phyloP scores from a whole-genome alignment of 2,329 filamentous ascomycete species.

The Chaetomium globosum region DNA sequence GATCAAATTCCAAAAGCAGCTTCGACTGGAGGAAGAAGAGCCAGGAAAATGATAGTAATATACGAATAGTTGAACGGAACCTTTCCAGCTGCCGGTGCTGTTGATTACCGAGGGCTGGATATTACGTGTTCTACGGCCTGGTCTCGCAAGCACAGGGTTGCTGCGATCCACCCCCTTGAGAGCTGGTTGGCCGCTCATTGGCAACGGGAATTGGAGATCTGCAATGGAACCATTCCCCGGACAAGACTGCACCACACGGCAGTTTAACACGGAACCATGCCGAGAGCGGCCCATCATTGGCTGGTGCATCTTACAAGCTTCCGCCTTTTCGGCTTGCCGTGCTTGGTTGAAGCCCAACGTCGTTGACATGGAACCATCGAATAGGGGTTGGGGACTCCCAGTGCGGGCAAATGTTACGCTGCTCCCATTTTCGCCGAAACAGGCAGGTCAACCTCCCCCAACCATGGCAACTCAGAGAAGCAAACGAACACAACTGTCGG shows the following conservation, averaged over 20 bases:
- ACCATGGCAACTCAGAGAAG: not conserved
- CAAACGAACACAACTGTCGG: not conserved
- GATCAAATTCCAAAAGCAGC: too few relatives aligned
- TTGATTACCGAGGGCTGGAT: not conserved
- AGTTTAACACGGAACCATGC: not conserved
- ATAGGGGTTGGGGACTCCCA: not conserved
- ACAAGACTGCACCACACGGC: not conserved
- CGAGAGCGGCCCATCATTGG: not conserved
- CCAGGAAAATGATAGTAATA: too few relatives aligned
- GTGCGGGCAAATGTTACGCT: not conserved
- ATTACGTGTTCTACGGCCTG: not conserved
- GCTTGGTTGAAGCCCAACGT: not conserved
- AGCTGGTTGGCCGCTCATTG: not conserved
- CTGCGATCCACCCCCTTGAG: not conserved
- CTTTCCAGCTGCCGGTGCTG: not conserved
- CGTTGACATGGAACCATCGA: not conserved
- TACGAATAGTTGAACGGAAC: too few relatives aligned
- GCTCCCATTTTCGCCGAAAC: not conserved
- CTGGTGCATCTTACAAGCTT: not conserved
- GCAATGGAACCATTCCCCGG: conserved; percentile 9
- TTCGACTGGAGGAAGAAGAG: too few relatives aligned
- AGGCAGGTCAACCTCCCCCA: conserved; percentile 5
- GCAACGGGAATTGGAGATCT: not conserved
- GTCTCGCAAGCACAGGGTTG: not conserved
- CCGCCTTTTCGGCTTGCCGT: not conserved